Percentiles rank a stretch among this genome's conserved stretches.
phyloP scores from a whole-genome alignment of 352 stramenopile genomes.

The Phytophthora tentaculata region DNA sequence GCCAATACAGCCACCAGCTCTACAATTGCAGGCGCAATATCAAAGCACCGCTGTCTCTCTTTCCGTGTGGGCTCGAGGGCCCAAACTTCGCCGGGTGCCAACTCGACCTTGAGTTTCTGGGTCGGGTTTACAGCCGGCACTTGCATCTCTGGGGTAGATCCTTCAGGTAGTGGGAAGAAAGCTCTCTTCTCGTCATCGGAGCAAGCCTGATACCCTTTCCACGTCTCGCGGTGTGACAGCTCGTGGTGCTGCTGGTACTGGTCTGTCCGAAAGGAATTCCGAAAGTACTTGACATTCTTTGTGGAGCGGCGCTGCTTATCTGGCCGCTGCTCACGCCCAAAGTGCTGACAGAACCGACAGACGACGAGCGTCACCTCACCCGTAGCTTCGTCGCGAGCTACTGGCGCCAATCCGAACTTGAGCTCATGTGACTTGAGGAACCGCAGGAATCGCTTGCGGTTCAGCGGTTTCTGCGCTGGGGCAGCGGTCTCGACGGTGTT shows the following conservation, averaged over 20 bases:
- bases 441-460: conserved; percentile 45
- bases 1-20: conserved; percentile 39
- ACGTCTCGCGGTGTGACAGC: conserved; percentile 58
- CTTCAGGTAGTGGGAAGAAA: conserved; percentile 51
- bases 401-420: conserved; percentile 59
- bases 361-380: conserved; percentile 55
- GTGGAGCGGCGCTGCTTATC: conserved; percentile 62
- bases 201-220: conserved; percentile 51
- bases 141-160: conserved; percentile 2
- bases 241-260: conserved; percentile 77
- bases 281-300: conserved; percentile 76
- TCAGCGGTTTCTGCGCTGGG: conserved; percentile 16
- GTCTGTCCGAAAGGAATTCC: conserved; percentile 66
- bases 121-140: neutral
- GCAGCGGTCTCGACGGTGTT: neutral
- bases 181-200: conserved; percentile 47
- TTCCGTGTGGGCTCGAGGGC: conserved; percentile 25
- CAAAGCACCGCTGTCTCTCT: conserved; percentile 35
- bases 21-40: conserved; percentile 34
- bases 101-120: conserved; percentile 26
- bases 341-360: conserved; percentile 73
- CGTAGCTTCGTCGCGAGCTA: conserved; percentile 49
- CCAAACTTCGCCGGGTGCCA: conserved; percentile 36
- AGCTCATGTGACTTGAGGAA: conserved; percentile 60
- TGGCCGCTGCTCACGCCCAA: conserved; percentile 60